A percentile compares a stretch with the other conserved stretches of the same genome.
Evolutionary conservation across 495 filamentous ascomycete species (phyloP).

Genomic region (Cercophora newfieldiana): DNA sequence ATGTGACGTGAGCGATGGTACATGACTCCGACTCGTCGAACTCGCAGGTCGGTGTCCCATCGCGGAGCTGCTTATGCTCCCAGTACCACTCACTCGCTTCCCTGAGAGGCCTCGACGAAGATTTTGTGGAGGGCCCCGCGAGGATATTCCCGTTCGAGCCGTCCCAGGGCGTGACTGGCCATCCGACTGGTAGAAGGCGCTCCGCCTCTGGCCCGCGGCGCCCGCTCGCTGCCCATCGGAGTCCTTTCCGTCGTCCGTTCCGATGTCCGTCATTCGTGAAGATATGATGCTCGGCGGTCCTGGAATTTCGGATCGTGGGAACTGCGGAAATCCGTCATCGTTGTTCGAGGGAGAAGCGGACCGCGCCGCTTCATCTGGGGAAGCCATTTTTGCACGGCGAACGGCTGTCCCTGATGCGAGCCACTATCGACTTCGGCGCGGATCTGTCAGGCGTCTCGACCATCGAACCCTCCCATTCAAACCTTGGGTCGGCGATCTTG

Average conservation of each 20-base stretch:
- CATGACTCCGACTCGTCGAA: slow-evolving; percentile 78
- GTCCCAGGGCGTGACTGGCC: slow-evolving; percentile 50
- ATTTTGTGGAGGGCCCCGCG: slow-evolving; percentile 45
- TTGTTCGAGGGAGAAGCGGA: slow-evolving; percentile 38
- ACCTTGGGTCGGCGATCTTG: not conserved
- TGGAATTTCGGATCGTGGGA: slow-evolving; percentile 35
- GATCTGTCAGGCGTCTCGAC: not conserved
- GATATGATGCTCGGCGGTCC: slow-evolving; percentile 70
- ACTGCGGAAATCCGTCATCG: slow-evolving; percentile 44
- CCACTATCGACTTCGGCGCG: not conserved
- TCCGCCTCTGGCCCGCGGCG: slow-evolving; percentile 38
- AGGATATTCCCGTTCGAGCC: slow-evolving; percentile 51
- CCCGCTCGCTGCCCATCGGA: slow-evolving; percentile 33
- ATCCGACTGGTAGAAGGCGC: slow-evolving; percentile 45
- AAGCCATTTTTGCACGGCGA: slow-evolving; percentile 32
- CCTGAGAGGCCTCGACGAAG: slow-evolving; percentile 45
- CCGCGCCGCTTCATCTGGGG: slow-evolving; percentile 34
- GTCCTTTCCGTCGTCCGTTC: slow-evolving; percentile 54
- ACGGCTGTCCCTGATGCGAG: not conserved
- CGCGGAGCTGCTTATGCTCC: slow-evolving; percentile 46
- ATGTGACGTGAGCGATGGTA: slow-evolving; percentile 82
- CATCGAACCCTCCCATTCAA: not conserved
- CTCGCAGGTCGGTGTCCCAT: slow-evolving; percentile 58
- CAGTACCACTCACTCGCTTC: slow-evolving; percentile 43
- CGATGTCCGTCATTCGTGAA: slow-evolving; percentile 80